A percentile compares a stretch with the other conserved stretches of the same genome.
Evolutionary conservation across 768 basidiomycete species (phyloP).

Genomic region (Naganishia vishniacii): DNA sequence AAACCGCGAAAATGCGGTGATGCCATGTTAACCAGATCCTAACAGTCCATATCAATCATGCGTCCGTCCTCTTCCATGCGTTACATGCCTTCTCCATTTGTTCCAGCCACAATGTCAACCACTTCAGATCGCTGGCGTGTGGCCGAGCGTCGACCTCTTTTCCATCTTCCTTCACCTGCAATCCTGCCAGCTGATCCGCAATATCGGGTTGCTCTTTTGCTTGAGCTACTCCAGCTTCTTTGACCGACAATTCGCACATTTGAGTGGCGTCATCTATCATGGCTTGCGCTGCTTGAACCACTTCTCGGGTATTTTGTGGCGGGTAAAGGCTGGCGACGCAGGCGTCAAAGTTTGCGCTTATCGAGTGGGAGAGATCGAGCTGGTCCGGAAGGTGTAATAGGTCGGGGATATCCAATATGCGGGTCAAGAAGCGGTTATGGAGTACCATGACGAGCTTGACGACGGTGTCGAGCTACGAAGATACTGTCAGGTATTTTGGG

Average conservation of each 20-base stretch:
- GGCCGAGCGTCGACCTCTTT: background rate
- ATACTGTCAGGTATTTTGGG: background rate
- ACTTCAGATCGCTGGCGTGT: conserved; percentile 2
- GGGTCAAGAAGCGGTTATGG: conserved; percentile 17
- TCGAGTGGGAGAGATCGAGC: conserved; percentile 16
- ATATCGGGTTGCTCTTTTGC: background rate
- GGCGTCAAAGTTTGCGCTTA: conserved; percentile 19
- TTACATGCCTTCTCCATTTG: conserved; percentile 20
- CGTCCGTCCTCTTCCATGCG: conserved; percentile 11
- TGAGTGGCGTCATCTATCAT: conserved; percentile 8
- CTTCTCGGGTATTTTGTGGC: conserved; percentile 20
- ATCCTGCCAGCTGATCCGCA: background rate
- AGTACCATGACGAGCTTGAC: conserved; percentile 20
- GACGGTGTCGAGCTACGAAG: conserved; percentile 15
- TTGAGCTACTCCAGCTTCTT: background rate
- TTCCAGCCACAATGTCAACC: conserved; percentile 16
- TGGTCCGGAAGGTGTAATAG: background rate
- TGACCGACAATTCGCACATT: conserved; percentile 9
- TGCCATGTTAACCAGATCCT: too few relatives aligned
- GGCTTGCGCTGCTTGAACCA: conserved; percentile 1
- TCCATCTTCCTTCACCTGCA: background rate
- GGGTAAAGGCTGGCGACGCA: conserved; percentile 24
- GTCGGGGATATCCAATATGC: conserved; percentile 5
- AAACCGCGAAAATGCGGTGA: background rate
- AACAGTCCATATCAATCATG: too few relatives aligned